Percentiles rank a stretch among this genome's conserved stretches.
phyloP scores from a whole-genome alignment of 164 flowering plant genomes.

The Tetrastigma voinierianum region DNA sequence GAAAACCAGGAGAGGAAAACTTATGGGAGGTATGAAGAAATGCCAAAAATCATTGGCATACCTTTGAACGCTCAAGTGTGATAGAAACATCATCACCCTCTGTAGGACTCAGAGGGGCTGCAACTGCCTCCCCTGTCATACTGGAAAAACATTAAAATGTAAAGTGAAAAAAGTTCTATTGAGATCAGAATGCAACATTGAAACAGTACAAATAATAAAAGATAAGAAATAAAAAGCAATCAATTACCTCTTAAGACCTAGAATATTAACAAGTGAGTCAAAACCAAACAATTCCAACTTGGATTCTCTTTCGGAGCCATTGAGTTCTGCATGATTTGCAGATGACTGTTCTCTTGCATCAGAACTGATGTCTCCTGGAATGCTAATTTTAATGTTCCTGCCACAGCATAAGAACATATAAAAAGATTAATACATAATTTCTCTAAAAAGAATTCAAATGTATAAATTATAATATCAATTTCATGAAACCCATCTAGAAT shows the following conservation, averaged over 20 bases:
- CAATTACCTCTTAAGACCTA: conserved; percentile 84
- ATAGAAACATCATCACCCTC: conserved; percentile 83
- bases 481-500: too few species aligned
- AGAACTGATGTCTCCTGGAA: conserved; percentile 24
- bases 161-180: conserved; percentile 5
- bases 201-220: neutral
- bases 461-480: neutral
- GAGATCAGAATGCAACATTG: neutral
- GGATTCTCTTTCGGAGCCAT: conserved; percentile 62
- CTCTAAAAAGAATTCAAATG: neutral
- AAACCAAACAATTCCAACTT: conserved; percentile 96
- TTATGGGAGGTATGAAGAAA: neutral
- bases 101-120: conserved; percentile 82
- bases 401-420: conserved; percentile 6
- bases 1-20: neutral
- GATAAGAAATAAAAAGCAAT: conserved; percentile 1
- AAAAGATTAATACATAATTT: neutral
- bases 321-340: conserved; percentile 33
- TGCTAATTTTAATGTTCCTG: conserved; percentile 51
- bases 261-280: conserved; percentile 93
- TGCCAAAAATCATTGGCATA: conserved; percentile 22
- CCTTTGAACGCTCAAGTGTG: conserved; percentile 72
- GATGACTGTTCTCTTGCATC: conserved; percentile 33
- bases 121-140: conserved; percentile 88
- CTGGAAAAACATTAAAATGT: conserved; percentile 32